These are phyloP conservation scores for Chlamydomonas sp. DNA, from an alignment of 139 green algal species.

Conservation along the genomic window DNA sequence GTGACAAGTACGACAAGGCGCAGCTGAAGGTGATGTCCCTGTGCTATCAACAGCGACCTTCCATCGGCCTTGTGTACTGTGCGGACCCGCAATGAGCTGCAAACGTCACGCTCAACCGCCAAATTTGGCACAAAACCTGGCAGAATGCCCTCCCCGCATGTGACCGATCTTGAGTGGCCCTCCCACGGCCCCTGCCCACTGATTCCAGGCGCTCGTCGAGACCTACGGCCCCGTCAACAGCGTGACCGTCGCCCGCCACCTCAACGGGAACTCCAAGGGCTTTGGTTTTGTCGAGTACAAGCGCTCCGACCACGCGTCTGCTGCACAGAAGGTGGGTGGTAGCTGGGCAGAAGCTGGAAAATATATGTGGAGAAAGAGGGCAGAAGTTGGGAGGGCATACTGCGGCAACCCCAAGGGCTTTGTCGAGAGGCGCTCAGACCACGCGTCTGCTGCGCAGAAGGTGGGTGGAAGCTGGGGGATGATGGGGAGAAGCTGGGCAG, in stretches of 20 bases:
- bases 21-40: neutral
- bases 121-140: neutral
- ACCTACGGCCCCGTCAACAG: constrained; percentile 3
- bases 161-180: neutral
- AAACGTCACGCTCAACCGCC: neutral
- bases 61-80: neutral
- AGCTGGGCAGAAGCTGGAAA: too few relatives aligned
- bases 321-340: too few relatives aligned
- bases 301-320: constrained; percentile 42
- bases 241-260: neutral
- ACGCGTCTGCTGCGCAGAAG: too few relatives aligned
- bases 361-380: too few relatives aligned
- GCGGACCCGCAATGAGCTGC: neutral
- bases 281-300: constrained; percentile 72
- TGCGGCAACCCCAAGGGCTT: too few relatives aligned
- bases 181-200: neutral
- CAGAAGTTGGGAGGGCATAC: too few relatives aligned
- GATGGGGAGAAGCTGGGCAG: too few relatives aligned
- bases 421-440: too few relatives aligned
- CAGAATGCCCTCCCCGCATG: neutral
- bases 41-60: neutral
- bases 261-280: constrained; percentile 28
- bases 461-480: too few relatives aligned
- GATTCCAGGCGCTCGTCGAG: constrained; percentile 8
- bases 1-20: neutral